Conservation (phyloP, 768 basidiomycete species). For the Imleria badia region DNA sequence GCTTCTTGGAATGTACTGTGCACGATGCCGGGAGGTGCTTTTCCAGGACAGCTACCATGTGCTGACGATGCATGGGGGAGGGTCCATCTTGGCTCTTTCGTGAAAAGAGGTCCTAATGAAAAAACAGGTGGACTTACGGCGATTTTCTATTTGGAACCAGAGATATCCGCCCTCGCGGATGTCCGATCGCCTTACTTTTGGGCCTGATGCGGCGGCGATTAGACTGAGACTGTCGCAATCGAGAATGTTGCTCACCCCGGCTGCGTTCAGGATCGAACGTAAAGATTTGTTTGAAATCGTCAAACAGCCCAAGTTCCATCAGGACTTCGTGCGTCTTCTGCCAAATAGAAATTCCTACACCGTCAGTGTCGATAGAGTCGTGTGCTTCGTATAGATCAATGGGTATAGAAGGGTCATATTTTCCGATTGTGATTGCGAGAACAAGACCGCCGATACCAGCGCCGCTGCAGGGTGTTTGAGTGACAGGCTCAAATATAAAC, state of each 20-base stretch:
- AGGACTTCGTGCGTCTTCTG: conserved; percentile 44
- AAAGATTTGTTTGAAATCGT: conserved; percentile 28
- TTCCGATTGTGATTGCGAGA: conserved; percentile 39
- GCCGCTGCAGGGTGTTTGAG: conserved; percentile 22
- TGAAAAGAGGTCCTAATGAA: not conserved
- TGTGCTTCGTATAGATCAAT: conserved; percentile 49
- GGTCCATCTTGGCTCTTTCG: not conserved
- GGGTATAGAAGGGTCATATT: conserved; percentile 31
- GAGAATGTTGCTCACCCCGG: conserved; percentile 13
- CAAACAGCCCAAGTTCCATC: conserved; percentile 40
- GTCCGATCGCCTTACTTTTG: conserved; percentile 23
- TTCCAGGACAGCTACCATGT: conserved; percentile 20
- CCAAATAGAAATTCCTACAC: conserved; percentile 48
- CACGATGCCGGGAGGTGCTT: conserved; percentile 18
- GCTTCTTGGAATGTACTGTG: conserved; percentile 16
- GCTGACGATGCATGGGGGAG: conserved; percentile 22
- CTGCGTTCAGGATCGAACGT: conserved; percentile 12
- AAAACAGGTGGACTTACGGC: conserved; percentile 14
- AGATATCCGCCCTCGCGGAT: conserved; percentile 30
- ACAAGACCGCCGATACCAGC: conserved; percentile 45
- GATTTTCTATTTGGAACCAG: conserved; percentile 26
- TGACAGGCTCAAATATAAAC: not conserved
- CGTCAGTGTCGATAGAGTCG: conserved; percentile 36
- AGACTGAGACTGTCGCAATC: conserved; percentile 1
- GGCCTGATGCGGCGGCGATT: conserved; percentile 24